phyloP scores from a whole-genome alignment of 805 yeast species.

The Yarrowia alimentaria region DNA sequence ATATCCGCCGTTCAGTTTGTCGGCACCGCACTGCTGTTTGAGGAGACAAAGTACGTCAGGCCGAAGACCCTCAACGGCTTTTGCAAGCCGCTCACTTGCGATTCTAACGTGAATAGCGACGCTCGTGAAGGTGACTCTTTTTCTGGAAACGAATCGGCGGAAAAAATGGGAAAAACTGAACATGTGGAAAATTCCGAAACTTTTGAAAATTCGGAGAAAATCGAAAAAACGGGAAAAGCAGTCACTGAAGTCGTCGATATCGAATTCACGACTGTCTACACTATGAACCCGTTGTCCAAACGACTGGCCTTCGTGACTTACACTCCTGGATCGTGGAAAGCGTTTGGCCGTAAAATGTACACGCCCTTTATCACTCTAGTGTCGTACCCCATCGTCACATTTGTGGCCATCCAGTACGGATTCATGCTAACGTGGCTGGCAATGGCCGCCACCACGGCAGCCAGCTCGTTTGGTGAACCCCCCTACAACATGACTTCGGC shows the following conservation, averaged over 20 bases:
- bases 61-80: not conserved
- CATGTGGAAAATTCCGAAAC: too few relatives aligned
- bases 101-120: too few relatives aligned
- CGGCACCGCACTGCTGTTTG: constrained; percentile 29
- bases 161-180: too few relatives aligned
- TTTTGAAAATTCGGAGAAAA: too few relatives aligned
- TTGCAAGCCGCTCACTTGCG: too few relatives aligned
- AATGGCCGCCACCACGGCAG: constrained; percentile 12
- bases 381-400: constrained; percentile 23
- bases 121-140: too few relatives aligned
- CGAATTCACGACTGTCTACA: not conserved
- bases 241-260: too few relatives aligned
- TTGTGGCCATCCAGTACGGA: constrained; percentile 27
- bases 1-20: constrained; percentile 29
- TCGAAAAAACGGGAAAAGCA: too few relatives aligned
- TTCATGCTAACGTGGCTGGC: constrained; percentile 28
- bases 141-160: too few relatives aligned
- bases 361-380: constrained; percentile 17
- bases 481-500: constrained; percentile 29
- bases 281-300: not conserved
- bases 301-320: constrained; percentile 12
- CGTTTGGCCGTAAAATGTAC: constrained; percentile 3
- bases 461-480: not conserved
- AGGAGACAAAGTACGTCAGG: constrained; percentile 31
- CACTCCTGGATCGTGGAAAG: constrained; percentile 15